Percentiles rank a stretch among this genome's conserved stretches.
Evolutionary conservation across 2,329 filamentous ascomycete genomes (phyloP).

Genomic region (Furcasterigmium furcatum): DNA sequence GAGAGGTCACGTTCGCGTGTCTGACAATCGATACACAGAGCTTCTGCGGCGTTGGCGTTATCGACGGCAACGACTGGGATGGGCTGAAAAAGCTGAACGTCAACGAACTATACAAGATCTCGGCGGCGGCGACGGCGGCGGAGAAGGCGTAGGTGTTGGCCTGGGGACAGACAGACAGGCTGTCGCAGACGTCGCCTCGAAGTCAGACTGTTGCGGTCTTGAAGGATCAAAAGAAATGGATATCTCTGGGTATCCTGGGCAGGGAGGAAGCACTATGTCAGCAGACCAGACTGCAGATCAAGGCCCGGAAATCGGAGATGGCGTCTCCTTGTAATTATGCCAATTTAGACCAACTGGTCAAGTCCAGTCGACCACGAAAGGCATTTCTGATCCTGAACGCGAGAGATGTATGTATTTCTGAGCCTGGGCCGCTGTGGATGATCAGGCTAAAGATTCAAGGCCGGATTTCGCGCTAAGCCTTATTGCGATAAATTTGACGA

Average conservation of each 20-base stretch:
- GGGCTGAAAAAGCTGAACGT: constrained; percentile 75
- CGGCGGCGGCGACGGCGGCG: constrained; percentile 1
- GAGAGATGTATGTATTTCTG: too few species aligned
- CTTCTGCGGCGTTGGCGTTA: constrained; percentile 75
- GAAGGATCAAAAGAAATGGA: too few species aligned
- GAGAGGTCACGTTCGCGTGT: not conserved
- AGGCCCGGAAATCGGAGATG: too few species aligned
- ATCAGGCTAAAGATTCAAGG: not conserved
- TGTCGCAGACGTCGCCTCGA: too few species aligned
- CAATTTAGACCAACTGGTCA: too few species aligned
- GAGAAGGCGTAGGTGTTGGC: not conserved
- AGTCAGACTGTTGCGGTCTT: too few species aligned
- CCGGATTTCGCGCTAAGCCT: constrained; percentile 26
- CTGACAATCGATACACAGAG: constrained; percentile 45
- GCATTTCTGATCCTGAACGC: too few species aligned
- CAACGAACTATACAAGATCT: constrained; percentile 61
- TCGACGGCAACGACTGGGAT: constrained; percentile 67
- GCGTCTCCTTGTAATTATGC: too few species aligned
- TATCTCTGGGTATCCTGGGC: too few species aligned
- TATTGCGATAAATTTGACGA: constrained; percentile 37
- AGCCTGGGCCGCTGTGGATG: not conserved
- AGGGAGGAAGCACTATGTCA: too few species aligned
- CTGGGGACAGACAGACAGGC: not conserved
- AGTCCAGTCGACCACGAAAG: too few species aligned
- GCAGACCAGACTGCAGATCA: too few species aligned